Percentiles rank a stretch among this genome's conserved stretches.
Conservation (phyloP, 2,329 filamentous ascomycete species). For the Arthrobotrys megalospora region DNA sequence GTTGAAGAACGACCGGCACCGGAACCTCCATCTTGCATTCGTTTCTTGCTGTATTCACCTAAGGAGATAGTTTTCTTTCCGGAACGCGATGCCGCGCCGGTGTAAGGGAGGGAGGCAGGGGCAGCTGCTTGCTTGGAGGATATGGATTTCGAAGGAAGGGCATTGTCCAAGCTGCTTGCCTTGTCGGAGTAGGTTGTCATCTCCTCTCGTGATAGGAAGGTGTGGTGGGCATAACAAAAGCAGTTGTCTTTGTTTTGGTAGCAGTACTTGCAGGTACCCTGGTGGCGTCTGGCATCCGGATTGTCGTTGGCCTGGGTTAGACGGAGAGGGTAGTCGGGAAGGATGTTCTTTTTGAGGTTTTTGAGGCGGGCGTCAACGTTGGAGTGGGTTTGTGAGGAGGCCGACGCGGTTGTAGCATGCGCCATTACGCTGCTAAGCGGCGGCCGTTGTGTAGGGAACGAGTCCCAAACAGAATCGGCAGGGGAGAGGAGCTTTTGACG, state of each 20-base stretch:
- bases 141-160: conserved; percentile 35
- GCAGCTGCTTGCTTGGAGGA: conserved; percentile 23
- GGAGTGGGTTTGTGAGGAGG: conserved; percentile 51
- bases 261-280: conserved; percentile 54
- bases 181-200: conserved; percentile 60
- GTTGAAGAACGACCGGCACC: conserved; percentile 36
- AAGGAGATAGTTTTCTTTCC: conserved; percentile 57
- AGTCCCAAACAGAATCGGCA: conserved; percentile 30
- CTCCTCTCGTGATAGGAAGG: conserved; percentile 58
- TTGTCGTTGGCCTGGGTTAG: conserved; percentile 51
- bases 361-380: conserved; percentile 54
- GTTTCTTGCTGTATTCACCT: conserved; percentile 55
- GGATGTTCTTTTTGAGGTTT: conserved; percentile 59
- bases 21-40: conserved; percentile 42
- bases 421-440: conserved; percentile 61
- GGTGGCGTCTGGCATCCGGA: conserved; percentile 40
- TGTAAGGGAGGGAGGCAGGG: conserved; percentile 12
- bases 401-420: conserved; percentile 62
- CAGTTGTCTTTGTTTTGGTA: conserved; percentile 58
- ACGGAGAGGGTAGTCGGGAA: conserved; percentile 59
- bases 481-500: conserved; percentile 18
- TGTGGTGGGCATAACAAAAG: conserved; percentile 61
- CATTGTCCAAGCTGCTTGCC: conserved; percentile 36
- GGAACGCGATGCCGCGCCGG: conserved; percentile 27
- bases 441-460: conserved; percentile 41